Evolutionary conservation across 805 yeast genomes (phyloP).

Genomic region (Maudiozyma pseudohumilis): DNA sequence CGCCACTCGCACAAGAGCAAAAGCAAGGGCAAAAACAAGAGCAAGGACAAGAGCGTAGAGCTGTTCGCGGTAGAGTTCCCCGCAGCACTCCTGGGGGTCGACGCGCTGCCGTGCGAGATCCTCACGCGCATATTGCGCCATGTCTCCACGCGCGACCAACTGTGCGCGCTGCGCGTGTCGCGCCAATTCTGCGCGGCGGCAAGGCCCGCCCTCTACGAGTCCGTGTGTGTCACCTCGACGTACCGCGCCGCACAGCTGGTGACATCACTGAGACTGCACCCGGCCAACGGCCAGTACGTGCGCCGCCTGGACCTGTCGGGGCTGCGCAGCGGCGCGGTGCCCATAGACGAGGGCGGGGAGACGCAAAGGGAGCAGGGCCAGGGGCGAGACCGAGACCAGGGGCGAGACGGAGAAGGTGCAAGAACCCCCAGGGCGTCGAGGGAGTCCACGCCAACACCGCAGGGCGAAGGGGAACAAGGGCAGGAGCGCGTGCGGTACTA

Average conservation of each 20-base stretch:
- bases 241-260: constrained; percentile 77
- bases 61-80: constrained; percentile 1
- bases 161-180: constrained; percentile 39
- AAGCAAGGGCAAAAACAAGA: no score
- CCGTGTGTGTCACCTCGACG: constrained; percentile 53
- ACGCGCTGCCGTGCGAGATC: constrained; percentile 29
- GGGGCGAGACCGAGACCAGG: not conserved
- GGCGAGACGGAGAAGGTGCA: not conserved
- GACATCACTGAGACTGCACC: constrained; percentile 48
- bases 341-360: constrained; percentile 7
- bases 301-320: constrained; percentile 49
- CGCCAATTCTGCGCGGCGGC: constrained; percentile 42
- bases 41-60: no score
- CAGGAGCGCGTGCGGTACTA: no score
- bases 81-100: constrained; percentile 15
- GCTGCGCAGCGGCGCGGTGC: constrained; percentile 32
- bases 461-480: constrained; percentile 6
- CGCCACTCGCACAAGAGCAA: no score
- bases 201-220: constrained; percentile 44
- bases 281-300: constrained; percentile 48
- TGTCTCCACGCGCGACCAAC: not conserved
- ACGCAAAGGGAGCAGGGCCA: constrained; percentile 7
- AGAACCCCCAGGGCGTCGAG: not conserved
- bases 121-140: constrained; percentile 15
- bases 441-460: not conserved